These are phyloP conservation scores for Spathaspora gorwiae DNA, from an alignment of 805 yeast species.

Conservation along the genomic window DNA sequence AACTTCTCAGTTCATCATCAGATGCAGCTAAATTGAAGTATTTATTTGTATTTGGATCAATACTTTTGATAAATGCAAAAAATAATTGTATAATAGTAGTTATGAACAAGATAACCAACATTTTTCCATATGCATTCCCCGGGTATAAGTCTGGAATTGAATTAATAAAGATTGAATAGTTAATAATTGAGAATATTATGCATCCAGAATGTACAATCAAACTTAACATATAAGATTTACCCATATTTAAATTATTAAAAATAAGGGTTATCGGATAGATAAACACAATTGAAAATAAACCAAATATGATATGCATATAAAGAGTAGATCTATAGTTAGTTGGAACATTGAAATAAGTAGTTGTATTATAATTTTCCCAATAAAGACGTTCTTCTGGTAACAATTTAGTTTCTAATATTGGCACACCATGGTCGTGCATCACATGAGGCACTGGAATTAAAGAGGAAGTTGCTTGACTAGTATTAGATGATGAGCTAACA, in stretches of 20 bases:
- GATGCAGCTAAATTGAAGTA: neutral
- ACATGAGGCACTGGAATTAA: conserved; percentile 31
- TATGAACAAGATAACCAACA: conserved; percentile 58
- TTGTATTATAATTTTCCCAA: conserved; percentile 78
- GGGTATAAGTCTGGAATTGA: conserved; percentile 70
- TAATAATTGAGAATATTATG: conserved; percentile 47
- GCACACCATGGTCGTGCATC: conserved; percentile 60
- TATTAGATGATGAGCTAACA: conserved; percentile 7
- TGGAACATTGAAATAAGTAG: conserved; percentile 61
- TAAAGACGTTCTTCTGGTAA: conserved; percentile 67
- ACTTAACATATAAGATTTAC: conserved; percentile 47
- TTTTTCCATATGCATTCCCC: conserved; percentile 62
- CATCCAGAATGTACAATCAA: conserved; percentile 48
- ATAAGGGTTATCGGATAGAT: conserved; percentile 68
- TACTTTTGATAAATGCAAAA: conserved; percentile 43
- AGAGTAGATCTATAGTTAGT: conserved; percentile 49
- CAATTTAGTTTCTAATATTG: conserved; percentile 64
- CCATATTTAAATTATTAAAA: conserved; percentile 54
- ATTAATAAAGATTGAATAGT: conserved; percentile 52
- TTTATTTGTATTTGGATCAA: conserved; percentile 1
- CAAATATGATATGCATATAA: conserved; percentile 47
- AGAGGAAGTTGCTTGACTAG: conserved; percentile 2
- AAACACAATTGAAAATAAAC: conserved; percentile 43
- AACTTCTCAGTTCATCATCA: conserved; percentile 1
- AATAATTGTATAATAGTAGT: conserved; percentile 50